Conservation (phyloP, 345 rosid genomes). For the Eutrema heterophyllum region DNA sequence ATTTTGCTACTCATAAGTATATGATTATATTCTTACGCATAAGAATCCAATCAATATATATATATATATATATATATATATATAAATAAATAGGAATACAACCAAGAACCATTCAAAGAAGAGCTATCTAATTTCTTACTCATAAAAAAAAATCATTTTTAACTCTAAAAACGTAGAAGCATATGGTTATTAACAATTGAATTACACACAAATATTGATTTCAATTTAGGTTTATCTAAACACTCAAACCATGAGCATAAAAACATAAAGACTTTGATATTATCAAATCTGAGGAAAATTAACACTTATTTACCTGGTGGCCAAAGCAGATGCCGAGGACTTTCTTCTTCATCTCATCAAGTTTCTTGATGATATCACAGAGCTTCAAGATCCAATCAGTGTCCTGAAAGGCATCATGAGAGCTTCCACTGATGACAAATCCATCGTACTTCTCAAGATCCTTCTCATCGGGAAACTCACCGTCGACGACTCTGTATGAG, state of each 20-base stretch:
- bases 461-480: slow-evolving; percentile 61
- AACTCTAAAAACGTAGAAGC: neutral
- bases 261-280: neutral
- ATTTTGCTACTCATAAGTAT: no score
- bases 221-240: neutral
- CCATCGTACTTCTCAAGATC: slow-evolving; percentile 65
- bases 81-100: no score
- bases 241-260: neutral
- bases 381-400: slow-evolving; percentile 72
- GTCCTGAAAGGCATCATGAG: slow-evolving; percentile 65
- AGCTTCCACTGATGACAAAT: slow-evolving; percentile 77
- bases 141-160: neutral
- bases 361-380: slow-evolving; percentile 47
- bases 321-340: slow-evolving; percentile 90
- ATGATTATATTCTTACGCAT: no score
- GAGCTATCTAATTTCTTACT: neutral
- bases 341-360: slow-evolving; percentile 72
- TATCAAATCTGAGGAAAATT: neutral
- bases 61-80: no score
- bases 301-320: slow-evolving; percentile 55
- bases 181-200: neutral
- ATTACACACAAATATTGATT: neutral
- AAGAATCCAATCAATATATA: no score
- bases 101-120: neutral
- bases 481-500: slow-evolving; percentile 59